Percentiles rank a stretch among this genome's conserved stretches.
phyloP scores from a whole-genome alignment of 129 eudicot species.

The Pseudognaphalium luteoalbum region DNA sequence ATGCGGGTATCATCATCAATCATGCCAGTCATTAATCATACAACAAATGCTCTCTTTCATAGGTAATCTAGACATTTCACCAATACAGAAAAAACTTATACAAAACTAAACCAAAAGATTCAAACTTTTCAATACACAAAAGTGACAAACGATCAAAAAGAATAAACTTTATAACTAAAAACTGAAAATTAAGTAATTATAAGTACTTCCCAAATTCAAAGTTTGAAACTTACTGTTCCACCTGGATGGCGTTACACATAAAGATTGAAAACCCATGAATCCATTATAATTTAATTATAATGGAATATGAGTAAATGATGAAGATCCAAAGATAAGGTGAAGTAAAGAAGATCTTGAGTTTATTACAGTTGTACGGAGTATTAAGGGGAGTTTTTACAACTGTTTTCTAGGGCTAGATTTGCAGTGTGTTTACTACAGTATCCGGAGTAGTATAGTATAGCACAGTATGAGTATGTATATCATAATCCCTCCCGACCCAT shows the following conservation, averaged over 20 bases:
- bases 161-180: not conserved
- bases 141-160: not conserved
- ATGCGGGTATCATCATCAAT: too few relatives aligned
- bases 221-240: slow-evolving; percentile 17
- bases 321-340: slow-evolving; percentile 23
- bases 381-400: too few relatives aligned
- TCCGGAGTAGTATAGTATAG: too few relatives aligned
- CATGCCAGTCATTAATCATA: not conserved
- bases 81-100: not conserved
- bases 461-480: too few relatives aligned
- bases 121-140: slow-evolving; percentile 1
- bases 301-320: not conserved
- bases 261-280: not conserved
- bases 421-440: too few relatives aligned
- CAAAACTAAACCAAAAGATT: not conserved
- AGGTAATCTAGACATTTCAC: slow-evolving; percentile 6
- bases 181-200: not conserved
- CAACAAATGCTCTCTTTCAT: slow-evolving; percentile 14
- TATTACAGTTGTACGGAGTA: too few relatives aligned
- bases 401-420: too few relatives aligned
- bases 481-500: too few relatives aligned
- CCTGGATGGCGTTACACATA: slow-evolving; percentile 14
- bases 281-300: too few relatives aligned
- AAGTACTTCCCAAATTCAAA: not conserved
- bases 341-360: not conserved